phyloP scores from a whole-genome alignment of 129 eudicot genomes.

The Pulicaria dysenterica region DNA sequence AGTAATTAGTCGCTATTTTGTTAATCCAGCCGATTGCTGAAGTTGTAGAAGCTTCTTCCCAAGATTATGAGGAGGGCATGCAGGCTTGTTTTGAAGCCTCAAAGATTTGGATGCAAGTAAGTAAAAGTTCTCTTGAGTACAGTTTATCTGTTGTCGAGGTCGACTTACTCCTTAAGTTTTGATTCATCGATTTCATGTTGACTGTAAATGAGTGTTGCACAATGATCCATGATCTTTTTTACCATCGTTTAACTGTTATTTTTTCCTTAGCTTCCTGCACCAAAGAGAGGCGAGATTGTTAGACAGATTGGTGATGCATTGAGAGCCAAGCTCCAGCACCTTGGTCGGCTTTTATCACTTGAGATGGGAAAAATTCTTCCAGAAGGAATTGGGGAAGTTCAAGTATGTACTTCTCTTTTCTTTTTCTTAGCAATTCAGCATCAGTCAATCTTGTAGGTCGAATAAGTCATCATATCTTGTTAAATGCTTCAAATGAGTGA shows the following conservation, averaged over 20 bases:
- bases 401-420: conserved; percentile 51
- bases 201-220: not conserved
- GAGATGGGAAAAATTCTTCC: conserved; percentile 98
- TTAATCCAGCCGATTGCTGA: conserved; percentile 78
- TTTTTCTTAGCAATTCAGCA: not conserved
- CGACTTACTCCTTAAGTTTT: not conserved
- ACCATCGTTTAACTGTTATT: not conserved
- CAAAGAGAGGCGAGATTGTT: conserved; percentile 94
- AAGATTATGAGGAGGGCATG: conserved; percentile 87
- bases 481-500: conserved; percentile 3
- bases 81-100: conserved; percentile 73
- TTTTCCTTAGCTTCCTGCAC: conserved; percentile 77
- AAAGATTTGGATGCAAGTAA: conserved; percentile 89
- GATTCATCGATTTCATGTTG: not conserved
- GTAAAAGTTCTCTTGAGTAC: conserved; percentile 23
- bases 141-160: conserved; percentile 1
- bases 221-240: not conserved
- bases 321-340: conserved; percentile 75
- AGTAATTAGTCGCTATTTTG: conserved; percentile 20
- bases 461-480: not conserved
- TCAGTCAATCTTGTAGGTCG: not conserved
- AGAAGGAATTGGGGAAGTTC: conserved; percentile 99
- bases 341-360: conserved; percentile 90
- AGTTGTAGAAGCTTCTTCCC: conserved; percentile 67
- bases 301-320: conserved; percentile 97